A percentile compares a stretch with the other conserved stretches of the same genome.
Evolutionary conservation across 352 stramenopile species (phyloP).

Genomic region (Phytopythium delawarense): DNA sequence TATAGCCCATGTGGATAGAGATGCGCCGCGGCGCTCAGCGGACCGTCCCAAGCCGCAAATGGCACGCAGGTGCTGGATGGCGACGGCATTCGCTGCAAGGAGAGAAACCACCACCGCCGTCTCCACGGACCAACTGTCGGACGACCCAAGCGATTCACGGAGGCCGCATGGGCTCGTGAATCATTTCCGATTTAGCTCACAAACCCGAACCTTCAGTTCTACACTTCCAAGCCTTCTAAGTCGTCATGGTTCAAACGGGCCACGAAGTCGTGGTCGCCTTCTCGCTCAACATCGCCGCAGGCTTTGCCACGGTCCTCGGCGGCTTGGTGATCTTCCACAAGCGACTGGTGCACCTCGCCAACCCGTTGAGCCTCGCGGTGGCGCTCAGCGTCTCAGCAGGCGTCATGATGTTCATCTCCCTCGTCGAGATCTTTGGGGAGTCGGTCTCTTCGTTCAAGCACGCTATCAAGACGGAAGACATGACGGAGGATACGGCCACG

Average conservation of each 20-base stretch:
- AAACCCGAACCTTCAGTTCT: no score
- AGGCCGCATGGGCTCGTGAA: background rate
- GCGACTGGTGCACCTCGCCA: constrained; percentile 37
- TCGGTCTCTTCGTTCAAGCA: constrained; percentile 16
- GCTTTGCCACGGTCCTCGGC: constrained; percentile 40
- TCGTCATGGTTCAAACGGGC: constrained; percentile 32
- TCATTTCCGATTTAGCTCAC: background rate
- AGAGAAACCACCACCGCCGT: no score
- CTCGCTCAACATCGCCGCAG: constrained; percentile 44
- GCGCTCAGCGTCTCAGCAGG: constrained; percentile 44
- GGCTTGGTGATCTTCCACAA: constrained; percentile 49
- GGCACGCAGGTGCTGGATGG: no score
- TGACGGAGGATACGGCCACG: constrained; percentile 20
- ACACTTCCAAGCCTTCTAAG: background rate
- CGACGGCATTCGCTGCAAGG: no score
- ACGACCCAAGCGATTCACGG: no score
- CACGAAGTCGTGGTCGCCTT: constrained; percentile 33
- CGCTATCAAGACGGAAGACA: constrained; percentile 28
- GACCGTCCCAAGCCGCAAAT: no score
- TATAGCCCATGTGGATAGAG: background rate
- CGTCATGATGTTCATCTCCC: constrained; percentile 69
- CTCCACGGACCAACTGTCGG: no score
- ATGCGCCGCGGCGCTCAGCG: no score
- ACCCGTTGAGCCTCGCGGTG: constrained; percentile 35
- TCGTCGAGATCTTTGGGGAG: constrained; percentile 56